A percentile compares a stretch with the other conserved stretches of the same genome.
phyloP scores from a whole-genome alignment of 2,329 filamentous ascomycete species.

The Aspergillus melleus region DNA sequence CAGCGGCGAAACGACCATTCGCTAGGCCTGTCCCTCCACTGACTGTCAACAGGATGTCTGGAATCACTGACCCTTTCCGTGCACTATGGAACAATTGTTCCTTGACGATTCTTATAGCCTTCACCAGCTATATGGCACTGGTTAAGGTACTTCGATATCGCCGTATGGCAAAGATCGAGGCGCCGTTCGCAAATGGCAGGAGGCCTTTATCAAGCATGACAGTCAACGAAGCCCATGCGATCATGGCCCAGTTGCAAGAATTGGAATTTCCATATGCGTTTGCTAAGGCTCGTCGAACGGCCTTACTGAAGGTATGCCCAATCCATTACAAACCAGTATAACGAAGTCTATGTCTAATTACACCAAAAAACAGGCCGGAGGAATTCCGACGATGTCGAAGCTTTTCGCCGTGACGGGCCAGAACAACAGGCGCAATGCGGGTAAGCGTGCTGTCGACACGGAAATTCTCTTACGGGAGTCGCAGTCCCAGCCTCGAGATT shows the following conservation, averaged over 20 bases:
- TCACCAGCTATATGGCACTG: conserved; percentile 4
- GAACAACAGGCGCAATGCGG: conserved; percentile 42
- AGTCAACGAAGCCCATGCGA: conserved; percentile 28
- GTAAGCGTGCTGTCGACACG: conserved; percentile 52
- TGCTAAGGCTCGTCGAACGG: conserved; percentile 24
- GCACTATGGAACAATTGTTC: neutral
- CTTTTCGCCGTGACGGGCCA: conserved; percentile 49
- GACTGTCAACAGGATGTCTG: neutral
- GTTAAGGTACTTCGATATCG: conserved; percentile 3
- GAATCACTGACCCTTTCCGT: neutral
- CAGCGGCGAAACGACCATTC: too few relatives aligned
- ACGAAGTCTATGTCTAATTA: neutral
- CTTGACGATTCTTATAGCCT: neutral
- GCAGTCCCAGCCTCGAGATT: conserved; percentile 35
- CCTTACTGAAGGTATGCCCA: conserved; percentile 33
- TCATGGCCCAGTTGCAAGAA: conserved; percentile 29
- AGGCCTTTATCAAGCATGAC: conserved; percentile 31
- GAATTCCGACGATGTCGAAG: conserved; percentile 51
- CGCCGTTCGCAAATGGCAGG: neutral
- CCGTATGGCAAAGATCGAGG: conserved; percentile 1
- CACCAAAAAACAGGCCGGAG: too few relatives aligned
- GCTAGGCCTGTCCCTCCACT: too few relatives aligned
- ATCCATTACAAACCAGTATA: too few relatives aligned
- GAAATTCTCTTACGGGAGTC: conserved; percentile 47
- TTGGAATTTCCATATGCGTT: conserved; percentile 35